These are phyloP conservation scores for Phlebiopsis gigantea DNA, from an alignment of 768 basidiomycete species.

Conservation along the genomic window DNA sequence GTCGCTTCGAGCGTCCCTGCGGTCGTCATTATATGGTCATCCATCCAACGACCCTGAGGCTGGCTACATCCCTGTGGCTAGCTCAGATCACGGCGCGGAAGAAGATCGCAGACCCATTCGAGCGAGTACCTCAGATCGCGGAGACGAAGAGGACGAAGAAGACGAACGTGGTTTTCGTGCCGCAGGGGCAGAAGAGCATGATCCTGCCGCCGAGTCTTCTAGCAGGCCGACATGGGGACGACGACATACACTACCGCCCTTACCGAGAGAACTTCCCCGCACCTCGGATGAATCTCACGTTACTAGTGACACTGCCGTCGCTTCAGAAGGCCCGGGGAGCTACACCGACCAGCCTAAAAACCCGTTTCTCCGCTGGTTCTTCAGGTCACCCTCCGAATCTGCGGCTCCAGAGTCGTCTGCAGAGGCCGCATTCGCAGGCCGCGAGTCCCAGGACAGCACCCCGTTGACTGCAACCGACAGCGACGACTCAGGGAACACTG, in stretches of 20 bases:
- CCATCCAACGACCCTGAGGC: slow-evolving; percentile 15
- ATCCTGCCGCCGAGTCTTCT: background rate
- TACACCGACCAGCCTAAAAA: background rate
- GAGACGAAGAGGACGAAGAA: slow-evolving; percentile 11
- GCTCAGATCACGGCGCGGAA: slow-evolving; percentile 1
- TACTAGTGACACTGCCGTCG: background rate
- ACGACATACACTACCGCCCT: background rate
- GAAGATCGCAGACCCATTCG: slow-evolving; percentile 2
- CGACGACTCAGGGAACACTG: background rate
- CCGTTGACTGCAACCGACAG: slow-evolving; percentile 5
- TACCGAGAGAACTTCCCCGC: background rate
- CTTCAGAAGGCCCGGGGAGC: background rate
- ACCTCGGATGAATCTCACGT: background rate
- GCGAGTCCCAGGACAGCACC: slow-evolving; percentile 9
- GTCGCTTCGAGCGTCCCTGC: slow-evolving; percentile 6
- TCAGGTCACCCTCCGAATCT: background rate
- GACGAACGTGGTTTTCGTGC: background rate
- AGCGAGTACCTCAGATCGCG: slow-evolving; percentile 6
- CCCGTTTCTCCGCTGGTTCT: background rate
- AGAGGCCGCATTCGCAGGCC: background rate
- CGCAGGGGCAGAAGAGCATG: background rate
- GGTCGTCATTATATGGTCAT: slow-evolving; percentile 1
- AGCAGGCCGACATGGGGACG: background rate
- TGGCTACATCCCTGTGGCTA: slow-evolving; percentile 13
- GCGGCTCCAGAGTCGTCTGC: background rate